Evolutionary conservation across 1,139 yeast genomes (phyloP), one percentile per base, ranked within the genome.

Genomic region (Barnettozyma hawaiiensis): DNA sequence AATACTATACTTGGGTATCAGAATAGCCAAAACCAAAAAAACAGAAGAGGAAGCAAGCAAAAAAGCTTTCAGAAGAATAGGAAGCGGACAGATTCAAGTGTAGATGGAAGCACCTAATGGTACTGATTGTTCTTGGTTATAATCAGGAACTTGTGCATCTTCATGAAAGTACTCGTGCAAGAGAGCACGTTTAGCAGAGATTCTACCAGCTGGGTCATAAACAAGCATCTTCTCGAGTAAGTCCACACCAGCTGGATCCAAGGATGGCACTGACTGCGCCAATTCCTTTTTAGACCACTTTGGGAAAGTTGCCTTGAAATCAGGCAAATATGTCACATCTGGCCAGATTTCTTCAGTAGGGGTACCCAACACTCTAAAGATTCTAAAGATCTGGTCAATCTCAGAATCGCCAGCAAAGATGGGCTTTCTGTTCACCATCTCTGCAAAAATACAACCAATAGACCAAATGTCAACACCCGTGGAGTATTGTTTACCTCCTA

Each of bases 391-490:
- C 68, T 92, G 97, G 63, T 92, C 98, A 62, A 92, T 92, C 64
- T 92, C 98, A 14, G 96, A 86, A 64, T 92, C 98, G 24, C 98
- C 99, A 2, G 97, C 95, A 67, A 92, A 92, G 41, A 92, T 67
- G 9, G 99, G 97, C 64, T 87, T 87, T 50, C 98, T 75, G 60
- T 90, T 87, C 55, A 94, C 92, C 97, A 92, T 90, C 64, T 92
- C 99, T 6, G 97, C 98, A 67, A 94, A 92, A 45, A 92, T 92
- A 64, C 97, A 90, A 19, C 99, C 99, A 46, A 89, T 86, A 15
- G 96, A 86, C 99, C 99, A 92, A 83, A 94, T 89, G 63, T 92
- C 99, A 40, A 92, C 97, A 22, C 97, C 97, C 0, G 97, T 92
- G 40, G 96, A 86, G 65, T 92, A 92, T 64, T 92, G 97, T 53